Evolutionary conservation across 73 alveolate genomes (phyloP).

Genomic region (Vitrella brassicaformis): DNA sequence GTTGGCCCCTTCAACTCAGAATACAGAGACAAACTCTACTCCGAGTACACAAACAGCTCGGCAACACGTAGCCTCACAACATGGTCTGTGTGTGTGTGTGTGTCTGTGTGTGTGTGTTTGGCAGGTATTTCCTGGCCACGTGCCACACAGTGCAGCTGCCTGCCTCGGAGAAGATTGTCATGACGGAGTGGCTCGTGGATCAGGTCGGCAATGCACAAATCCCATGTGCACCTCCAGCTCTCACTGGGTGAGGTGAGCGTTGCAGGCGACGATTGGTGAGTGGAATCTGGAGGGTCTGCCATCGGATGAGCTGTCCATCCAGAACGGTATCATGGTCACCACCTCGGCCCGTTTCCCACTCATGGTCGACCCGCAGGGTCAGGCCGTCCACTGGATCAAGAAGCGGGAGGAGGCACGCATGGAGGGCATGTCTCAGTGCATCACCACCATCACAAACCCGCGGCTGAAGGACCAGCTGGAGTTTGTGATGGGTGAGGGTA

Average conservation of each 20-base stretch:
- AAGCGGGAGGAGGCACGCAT: constrained; percentile 56
- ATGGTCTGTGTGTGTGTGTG: too few relatives aligned
- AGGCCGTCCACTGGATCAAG: constrained; percentile 93
- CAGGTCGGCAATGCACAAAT: too few relatives aligned
- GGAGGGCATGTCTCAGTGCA: constrained; percentile 53
- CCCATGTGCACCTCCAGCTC: too few relatives aligned
- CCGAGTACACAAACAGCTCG: too few relatives aligned
- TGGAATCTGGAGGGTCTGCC: constrained; percentile 99
- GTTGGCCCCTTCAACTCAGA: constrained; percentile 99
- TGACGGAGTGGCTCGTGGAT: constrained; percentile 89
- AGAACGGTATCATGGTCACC: constrained; percentile 99
- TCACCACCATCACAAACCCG: constrained; percentile 72
- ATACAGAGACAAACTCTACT: constrained; percentile 84
- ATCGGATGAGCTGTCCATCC: constrained; percentile 92
- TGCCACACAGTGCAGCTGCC: constrained; percentile 33
- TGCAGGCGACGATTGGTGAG: constrained; percentile 99
- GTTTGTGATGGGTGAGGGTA: constrained; percentile 72
- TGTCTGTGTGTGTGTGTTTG: too few relatives aligned
- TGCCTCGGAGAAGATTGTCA: constrained; percentile 8
- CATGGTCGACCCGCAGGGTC: constrained; percentile 98
- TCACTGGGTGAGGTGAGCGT: too few relatives aligned
- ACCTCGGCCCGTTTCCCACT: constrained; percentile 94
- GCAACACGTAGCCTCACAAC: too few relatives aligned
- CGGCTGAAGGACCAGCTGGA: constrained; percentile 73
- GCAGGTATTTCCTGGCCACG: constrained; percentile 70